Evolutionary conservation across 129 eudicot species (phyloP), one percentile per base, ranked within the genome.

Genomic region (Ambrosia artemisiifolia): DNA sequence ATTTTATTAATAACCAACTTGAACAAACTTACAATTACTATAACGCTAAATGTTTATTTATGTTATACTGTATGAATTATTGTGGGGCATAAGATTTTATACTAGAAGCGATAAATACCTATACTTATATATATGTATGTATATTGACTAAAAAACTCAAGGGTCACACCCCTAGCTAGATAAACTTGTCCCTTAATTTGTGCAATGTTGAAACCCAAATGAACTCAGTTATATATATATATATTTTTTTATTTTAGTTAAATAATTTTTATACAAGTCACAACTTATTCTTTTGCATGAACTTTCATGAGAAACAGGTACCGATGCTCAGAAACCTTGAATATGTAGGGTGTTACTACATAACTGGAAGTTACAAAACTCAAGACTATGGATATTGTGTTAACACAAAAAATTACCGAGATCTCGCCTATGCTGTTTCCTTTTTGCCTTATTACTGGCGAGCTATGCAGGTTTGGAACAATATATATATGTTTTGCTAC

Each of bases 391-490:
- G 92, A 35, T 91, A 91, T 53, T 95, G 99, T 80, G 87, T 81
- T 62, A 78, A 80, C 67, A 86, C 85, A 1, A 86, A 88, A 54
- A 79, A 91, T 73, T 91, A 88, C 69, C 83, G 91, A 68, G 96
- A 95, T 70, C 87, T 95, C 14, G 91, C 99, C 38, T 95, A 95
- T 74, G 97, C 97, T 17, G 95, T 95, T 74, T 95, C 99, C 3
- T 95, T 95, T 83, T 78, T 95, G 67, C 99, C 99, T 24, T 95
- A 91, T 61, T 95, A 91, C 73, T 95, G 99, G 99, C 82, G 97
- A 70, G 99, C 99, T 53, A 88, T 95, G 99, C 99, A 95, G 97
- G 99, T 91, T 73, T 40, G 50, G 43, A 54, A 51, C 40, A 59
- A 67, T 24, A 44, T 72, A 17, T 48, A n/a, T n/a, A n/a, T 8